phyloP scores from a whole-genome alignment of 805 yeast species.

The Komagataella populi region DNA sequence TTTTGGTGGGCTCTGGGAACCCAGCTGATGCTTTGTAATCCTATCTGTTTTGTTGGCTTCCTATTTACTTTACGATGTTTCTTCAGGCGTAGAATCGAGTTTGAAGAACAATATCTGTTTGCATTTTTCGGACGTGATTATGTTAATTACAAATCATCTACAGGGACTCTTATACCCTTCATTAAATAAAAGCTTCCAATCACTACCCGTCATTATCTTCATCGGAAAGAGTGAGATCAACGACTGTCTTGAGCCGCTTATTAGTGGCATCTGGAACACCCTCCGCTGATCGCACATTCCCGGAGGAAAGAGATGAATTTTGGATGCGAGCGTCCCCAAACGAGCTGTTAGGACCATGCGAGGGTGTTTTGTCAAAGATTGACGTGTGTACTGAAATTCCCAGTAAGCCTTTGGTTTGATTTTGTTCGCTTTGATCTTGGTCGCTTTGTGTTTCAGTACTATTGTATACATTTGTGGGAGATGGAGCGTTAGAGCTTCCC shows the following conservation, averaged over 20 bases:
- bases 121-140: constrained; percentile 66
- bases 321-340: neutral
- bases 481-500: neutral
- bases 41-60: constrained; percentile 43
- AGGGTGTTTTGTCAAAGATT: neutral
- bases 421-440: neutral
- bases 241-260: neutral
- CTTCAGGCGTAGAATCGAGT: constrained; percentile 50
- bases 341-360: neutral
- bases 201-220: neutral
- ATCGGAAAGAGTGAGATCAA: neutral
- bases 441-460: neutral
- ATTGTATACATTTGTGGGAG: neutral
- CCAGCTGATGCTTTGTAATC: constrained; percentile 59
- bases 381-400: neutral
- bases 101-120: constrained; percentile 47
- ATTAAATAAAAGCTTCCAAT: constrained; percentile 10
- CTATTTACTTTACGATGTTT: constrained; percentile 48
- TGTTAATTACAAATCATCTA: constrained; percentile 29
- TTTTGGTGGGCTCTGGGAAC: constrained; percentile 90
- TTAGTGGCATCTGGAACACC: neutral
- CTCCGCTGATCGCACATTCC: neutral
- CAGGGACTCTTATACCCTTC: constrained; percentile 57
- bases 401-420: neutral
- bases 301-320: neutral